Evolutionary conservation across 345 rosid species (phyloP), one percentile per base, ranked within the genome.

Genomic region (Stellera chamaejasme): DNA sequence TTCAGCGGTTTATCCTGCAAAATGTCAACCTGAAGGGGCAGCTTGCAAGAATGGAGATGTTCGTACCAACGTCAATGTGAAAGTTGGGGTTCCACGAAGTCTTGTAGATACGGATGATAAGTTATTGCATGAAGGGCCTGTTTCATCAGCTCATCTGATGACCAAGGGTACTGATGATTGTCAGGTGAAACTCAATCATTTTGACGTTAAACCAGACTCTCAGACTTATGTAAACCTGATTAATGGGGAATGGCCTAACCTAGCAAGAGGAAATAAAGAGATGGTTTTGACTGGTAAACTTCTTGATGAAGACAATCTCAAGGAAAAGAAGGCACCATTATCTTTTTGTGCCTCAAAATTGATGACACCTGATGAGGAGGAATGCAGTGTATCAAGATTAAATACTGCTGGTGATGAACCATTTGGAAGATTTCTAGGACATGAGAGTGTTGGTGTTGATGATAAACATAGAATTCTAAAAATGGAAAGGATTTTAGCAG

Each of bases 11-110:
- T 63, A 67, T 58, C 65, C 72, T 52, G 66, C 39, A 59, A 69
- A 66, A 56, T 67, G 45, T 58, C 75, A 69, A 61, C 63, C 55
- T 43, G 66, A 64, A 61, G 75, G 50, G 47, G 46, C 55, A 47
- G 50, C 27, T 10, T 45, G 66, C 58, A 52, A n/a, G 56, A 68
- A 59, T 64, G 54, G 50, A 53, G 54, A 32, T 6, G 15, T 45
- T 63, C 60, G 45, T 48, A 10, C 52, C 23, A 15, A 46, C 51
- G 16, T 58, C 10, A 52, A 71, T 44, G 57, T 66, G 23, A 52
- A 52, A 51, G 65, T 64, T 27, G 60, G 66, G 49, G 41, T 54
- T 16, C 51, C 58, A 9, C 59, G 58, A 26, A 45, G 67, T 58
- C 58, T 50, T 59, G 60, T 36, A 25, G 57, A 55, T 55, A 23